Base-by-base conservation (phyloP, 2,329 filamentous ascomycete species). In the Pyricularia pennisetigena region DNA sequence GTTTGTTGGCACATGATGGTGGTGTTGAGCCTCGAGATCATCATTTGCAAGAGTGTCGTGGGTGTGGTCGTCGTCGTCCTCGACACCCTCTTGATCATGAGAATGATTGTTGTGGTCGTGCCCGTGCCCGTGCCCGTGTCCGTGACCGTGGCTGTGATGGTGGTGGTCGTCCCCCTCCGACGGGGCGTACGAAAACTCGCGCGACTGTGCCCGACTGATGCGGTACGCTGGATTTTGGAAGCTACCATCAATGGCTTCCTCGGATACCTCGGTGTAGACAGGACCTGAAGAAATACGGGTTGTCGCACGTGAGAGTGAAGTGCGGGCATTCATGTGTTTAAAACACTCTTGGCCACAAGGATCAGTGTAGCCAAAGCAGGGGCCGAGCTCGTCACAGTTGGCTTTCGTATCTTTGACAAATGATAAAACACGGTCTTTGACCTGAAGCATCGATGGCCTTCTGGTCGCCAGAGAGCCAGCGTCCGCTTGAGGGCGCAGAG, bases 1-100 rank as follows among this genome's bases (percentile, higher is more conserved):
- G 74, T 98, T 98, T 70, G 92, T 89, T 0, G 94, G 92, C 3
- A 98, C 94, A 77, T 99, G 95, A 78, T 99, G 94, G 75, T 99
- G 94, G 75, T 97, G 93, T 70, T 82, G 82, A 6, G 80, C 79
- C 69, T 85, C 83, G 5, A 79, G n/a, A 67, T 86, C 83, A 24
- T 71, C 69, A 12, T 68, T 69, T 57, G 71, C 68, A 61, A 71
- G 69, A 12, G 70, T 69, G 20, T 73, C 70, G 32, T 59, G 66
- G 54, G 41, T 68, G 20, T 71, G 70, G 64, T 74, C 73, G 7
- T 73, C 71, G n/a, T 29, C 59, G 6, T 29, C 4, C 12, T 61
- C 57, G 57, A 26, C n/a, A 24, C 26, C 57, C 26, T 61, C 8
- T 61, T 26, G 7, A n/a, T 49, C 65, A 9, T 64, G 64, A 23